Evolutionary conservation across 176 grass and related monocot species (phyloP).

Genomic region (Stipa capillata): DNA sequence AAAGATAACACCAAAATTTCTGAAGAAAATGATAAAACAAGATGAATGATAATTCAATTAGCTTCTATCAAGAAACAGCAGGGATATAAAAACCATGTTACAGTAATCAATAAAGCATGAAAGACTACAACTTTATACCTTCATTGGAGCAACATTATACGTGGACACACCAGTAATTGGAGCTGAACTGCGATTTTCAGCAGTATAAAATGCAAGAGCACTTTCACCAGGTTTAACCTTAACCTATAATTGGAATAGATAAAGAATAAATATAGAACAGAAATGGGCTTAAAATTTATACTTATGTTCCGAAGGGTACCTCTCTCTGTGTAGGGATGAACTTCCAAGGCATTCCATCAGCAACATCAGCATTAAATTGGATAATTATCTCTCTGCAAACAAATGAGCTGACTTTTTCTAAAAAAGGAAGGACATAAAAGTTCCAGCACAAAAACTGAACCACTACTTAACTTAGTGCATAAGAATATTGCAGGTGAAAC

Average conservation of each 20-base stretch:
- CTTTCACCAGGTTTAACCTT: conserved; percentile 97
- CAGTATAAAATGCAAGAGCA: conserved; percentile 98
- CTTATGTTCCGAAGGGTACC: conserved; percentile 22
- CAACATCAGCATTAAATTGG: conserved; percentile 98
- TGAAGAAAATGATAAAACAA: neutral
- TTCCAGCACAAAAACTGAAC: neutral
- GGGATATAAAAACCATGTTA: neutral
- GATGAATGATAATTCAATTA: neutral
- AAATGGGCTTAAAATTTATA: neutral
- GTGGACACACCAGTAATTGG: conserved; percentile 96
- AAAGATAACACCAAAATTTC: neutral
- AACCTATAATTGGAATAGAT: conserved; percentile 41
- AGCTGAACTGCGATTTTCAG: conserved; percentile 69
- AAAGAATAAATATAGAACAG: neutral
- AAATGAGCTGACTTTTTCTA: neutral
- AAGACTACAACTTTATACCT: conserved; percentile 48
- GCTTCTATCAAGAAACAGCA: neutral
- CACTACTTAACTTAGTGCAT: neutral
- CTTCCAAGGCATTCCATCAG: conserved; percentile 98
- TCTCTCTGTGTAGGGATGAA: conserved; percentile 98
- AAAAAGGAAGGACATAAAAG: neutral
- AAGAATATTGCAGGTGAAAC: neutral
- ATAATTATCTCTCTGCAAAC: conserved; percentile 74
- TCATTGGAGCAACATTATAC: conserved; percentile 98
- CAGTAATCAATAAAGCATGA: too few species aligned